Evolutionary conservation across 2,329 filamentous ascomycete species (phyloP).

Genomic region (Stagonosporopsis tanaceti): DNA sequence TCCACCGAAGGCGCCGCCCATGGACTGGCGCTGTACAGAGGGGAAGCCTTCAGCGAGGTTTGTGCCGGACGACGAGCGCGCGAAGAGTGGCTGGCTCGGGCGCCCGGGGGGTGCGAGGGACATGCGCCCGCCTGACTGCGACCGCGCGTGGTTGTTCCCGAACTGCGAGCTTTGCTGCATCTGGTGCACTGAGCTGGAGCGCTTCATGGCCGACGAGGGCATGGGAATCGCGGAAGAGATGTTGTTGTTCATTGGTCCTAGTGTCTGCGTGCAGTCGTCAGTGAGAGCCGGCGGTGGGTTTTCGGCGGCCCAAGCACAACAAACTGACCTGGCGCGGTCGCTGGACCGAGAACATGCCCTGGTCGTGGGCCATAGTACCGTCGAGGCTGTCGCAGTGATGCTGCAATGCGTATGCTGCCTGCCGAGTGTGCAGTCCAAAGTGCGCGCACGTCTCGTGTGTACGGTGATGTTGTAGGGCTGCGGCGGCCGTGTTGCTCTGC

Average conservation of each 20-base stretch:
- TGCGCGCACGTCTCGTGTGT: conserved; percentile 4
- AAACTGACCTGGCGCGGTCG: conserved; percentile 83
- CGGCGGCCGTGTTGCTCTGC: conserved; percentile 28
- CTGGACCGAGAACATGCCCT: conserved; percentile 87
- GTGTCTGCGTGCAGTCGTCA: conserved; percentile 66
- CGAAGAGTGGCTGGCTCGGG: conserved; percentile 86
- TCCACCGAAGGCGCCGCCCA: conserved; percentile 68
- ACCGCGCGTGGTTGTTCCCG: conserved; percentile 77
- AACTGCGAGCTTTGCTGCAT: conserved; percentile 61
- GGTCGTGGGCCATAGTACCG: conserved; percentile 46
- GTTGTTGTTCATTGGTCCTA: conserved; percentile 82
- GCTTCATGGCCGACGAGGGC: conserved; percentile 92
- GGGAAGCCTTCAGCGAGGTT: conserved; percentile 85
- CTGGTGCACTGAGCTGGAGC: conserved; percentile 79
- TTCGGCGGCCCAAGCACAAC: conserved; percentile 8
- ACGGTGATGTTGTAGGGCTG: conserved; percentile 21
- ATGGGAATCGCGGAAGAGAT: conserved; percentile 79
- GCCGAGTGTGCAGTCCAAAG: neutral
- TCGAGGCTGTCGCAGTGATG: neutral
- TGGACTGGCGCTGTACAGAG: conserved; percentile 84
- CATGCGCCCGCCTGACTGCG: conserved; percentile 82
- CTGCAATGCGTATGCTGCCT: neutral
- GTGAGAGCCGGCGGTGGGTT: conserved; percentile 24
- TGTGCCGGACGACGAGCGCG: conserved; percentile 81
- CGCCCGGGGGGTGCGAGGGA: conserved; percentile 81